Evolutionary conservation across 2,329 filamentous ascomycete species (phyloP).

Genomic region (Sordariomycetes sp.): DNA sequence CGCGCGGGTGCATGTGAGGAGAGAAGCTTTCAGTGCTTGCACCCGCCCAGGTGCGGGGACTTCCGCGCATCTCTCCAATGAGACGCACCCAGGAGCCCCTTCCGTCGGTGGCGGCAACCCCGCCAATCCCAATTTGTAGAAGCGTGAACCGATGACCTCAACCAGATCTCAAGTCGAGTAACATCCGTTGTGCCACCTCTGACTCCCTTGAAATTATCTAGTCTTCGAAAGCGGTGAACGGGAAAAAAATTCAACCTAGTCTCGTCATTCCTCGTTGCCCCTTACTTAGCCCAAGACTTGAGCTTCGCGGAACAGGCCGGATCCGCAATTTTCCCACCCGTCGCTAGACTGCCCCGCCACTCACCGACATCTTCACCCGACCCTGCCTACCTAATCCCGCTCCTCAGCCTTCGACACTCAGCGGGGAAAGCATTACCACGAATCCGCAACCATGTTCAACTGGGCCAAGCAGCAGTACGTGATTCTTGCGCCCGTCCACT

Average conservation of each 20-base stretch:
- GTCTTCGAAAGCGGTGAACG: constrained; percentile 4
- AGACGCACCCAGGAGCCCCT: neutral
- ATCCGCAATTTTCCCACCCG: neutral
- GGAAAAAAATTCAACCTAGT: constrained; percentile 1
- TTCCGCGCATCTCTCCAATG: neutral
- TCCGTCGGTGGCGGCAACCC: constrained; percentile 5
- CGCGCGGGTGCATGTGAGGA: neutral
- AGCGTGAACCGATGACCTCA: constrained; percentile 4
- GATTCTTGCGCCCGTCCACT: neutral
- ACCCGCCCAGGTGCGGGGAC: constrained; percentile 1
- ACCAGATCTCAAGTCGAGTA: neutral
- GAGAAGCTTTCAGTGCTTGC: neutral
- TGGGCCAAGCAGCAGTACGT: constrained; percentile 86
- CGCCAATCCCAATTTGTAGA: constrained; percentile 5
- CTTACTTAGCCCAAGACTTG: neutral
- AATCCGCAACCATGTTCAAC: constrained; percentile 58
- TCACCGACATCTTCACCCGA: neutral
- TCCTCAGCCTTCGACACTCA: neutral
- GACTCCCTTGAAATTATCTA: neutral
- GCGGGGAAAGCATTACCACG: constrained; percentile 1
- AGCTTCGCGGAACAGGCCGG: neutral
- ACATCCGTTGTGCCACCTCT: neutral
- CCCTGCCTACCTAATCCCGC: neutral
- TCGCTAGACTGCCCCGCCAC: neutral
- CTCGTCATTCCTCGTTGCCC: neutral